Base-by-base conservation (phyloP, 305 asterid genomes). In the Coffea humblotiana region DNA sequence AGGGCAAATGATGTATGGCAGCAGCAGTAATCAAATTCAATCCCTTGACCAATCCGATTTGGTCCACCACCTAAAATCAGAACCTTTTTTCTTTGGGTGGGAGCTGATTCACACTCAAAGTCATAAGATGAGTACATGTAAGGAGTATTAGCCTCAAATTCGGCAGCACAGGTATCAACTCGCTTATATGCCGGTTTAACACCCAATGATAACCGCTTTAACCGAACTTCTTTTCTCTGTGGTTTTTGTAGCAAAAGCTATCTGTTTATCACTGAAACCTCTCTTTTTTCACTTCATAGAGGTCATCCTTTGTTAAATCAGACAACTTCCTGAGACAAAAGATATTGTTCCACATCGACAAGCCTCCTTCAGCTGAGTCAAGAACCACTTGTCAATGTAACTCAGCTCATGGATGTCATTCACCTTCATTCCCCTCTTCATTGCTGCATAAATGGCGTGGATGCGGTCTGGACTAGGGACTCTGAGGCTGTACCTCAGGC, bases 81-180 rank as follows among this genome's bases (percentile, higher is more conserved):
- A 83, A 96, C 98, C 70, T 96, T 96, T 80, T 90, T 94, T 85
- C 77, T 91, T 21, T 80, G 83, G 21, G 94, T 92, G 72, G 99
- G 99, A 80, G 84, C 89, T 8, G 98, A 96, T 87, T 96, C 98
- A 82, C 97, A 94, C 88, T 96, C 99, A 27, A 72, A 49, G 84
- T 96, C 98, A 87, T 94, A 96, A 14, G 97, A 86, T 18, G 98
- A 92, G 78, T 96, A 96, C 97, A 95, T 93, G 78, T 94, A 96
- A 77, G 99, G 99, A 8, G 99, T 96, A 87, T 96, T 88, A 80
- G 99, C 98, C 85, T 96, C 98, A 77, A 96, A 96, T 83, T 96
- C 99, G 14, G 99, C 99, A 52, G 98, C 99, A 82, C 98, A 95
- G 8, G 99, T 95, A 82, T 95, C 99, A 81, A 95, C 99, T 80